Evolutionary conservation across 495 filamentous ascomycete species (phyloP).

Genomic region (Xylaria sp.): DNA sequence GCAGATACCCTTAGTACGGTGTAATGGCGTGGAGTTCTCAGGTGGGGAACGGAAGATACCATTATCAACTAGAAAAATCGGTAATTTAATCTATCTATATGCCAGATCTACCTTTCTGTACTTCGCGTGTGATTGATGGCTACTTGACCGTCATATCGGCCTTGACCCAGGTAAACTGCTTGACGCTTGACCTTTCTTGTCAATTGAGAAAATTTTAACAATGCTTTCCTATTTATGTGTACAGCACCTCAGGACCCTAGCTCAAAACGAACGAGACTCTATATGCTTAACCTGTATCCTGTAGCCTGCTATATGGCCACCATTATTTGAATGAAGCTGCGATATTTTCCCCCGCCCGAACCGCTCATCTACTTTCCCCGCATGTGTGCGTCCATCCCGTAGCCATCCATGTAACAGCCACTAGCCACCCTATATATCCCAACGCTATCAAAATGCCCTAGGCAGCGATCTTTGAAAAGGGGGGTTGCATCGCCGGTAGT

Average conservation of each 20-base stretch:
- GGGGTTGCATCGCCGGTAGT: not conserved
- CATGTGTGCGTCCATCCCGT: not conserved
- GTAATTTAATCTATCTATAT: slow-evolving; percentile 10
- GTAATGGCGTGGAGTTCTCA: slow-evolving; percentile 16
- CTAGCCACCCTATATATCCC: not conserved
- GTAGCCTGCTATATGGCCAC: not conserved
- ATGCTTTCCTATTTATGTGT: not conserved
- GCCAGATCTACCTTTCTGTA: not conserved
- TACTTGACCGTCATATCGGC: not conserved
- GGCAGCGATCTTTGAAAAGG: not conserved
- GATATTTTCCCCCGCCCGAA: not conserved
- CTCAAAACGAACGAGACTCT: not conserved
- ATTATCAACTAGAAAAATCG: not conserved
- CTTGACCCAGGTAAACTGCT: not conserved
- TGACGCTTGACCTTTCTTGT: not conserved
- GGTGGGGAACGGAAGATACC: not conserved
- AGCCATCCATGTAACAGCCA: not conserved
- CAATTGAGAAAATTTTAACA: no score
- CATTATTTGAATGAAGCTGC: not conserved
- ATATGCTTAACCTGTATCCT: not conserved
- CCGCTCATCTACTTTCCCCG: not conserved
- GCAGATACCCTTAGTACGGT: slow-evolving; percentile 15
- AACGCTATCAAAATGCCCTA: not conserved
- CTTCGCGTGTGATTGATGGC: not conserved
- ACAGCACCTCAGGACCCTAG: not conserved